Evolutionary conservation across 192 early-diverging fungal species (phyloP).

Genomic region (Podochytrium sp.): DNA sequence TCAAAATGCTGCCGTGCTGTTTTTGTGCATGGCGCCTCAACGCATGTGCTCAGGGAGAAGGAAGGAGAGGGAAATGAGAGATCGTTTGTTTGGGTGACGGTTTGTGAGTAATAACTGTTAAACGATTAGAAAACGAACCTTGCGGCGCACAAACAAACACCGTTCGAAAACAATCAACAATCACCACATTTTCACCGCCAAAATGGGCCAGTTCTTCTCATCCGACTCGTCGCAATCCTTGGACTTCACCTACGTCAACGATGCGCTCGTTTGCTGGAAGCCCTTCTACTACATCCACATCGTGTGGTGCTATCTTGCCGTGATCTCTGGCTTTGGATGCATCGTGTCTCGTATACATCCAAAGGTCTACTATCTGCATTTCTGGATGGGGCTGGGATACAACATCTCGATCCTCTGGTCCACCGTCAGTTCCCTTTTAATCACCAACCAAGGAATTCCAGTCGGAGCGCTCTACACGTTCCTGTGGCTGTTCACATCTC

Average conservation of each 20-base stretch:
- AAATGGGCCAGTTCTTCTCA: too few species aligned
- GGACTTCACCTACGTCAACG: slow-evolving; percentile 9
- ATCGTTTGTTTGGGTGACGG: too few species aligned
- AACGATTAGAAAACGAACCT: too few species aligned
- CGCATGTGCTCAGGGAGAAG: too few species aligned
- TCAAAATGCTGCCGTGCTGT: too few species aligned
- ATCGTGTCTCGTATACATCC: slow-evolving; percentile 28
- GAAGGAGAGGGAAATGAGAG: too few species aligned
- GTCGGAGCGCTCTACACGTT: slow-evolving; percentile 36
- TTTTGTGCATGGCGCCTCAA: too few species aligned
- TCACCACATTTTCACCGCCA: too few species aligned
- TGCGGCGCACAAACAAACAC: too few species aligned
- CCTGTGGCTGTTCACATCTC: slow-evolving; percentile 27
- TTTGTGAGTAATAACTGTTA: too few species aligned
- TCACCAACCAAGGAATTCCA: slow-evolving; percentile 40
- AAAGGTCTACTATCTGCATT: slow-evolving; percentile 21
- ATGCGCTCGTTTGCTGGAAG: slow-evolving; percentile 18
- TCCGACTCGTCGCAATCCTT: too few species aligned
- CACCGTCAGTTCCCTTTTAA: slow-evolving; percentile 33
- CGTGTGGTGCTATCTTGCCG: slow-evolving; percentile 13
- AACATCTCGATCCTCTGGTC: slow-evolving; percentile 35
- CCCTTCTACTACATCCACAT: slow-evolving; percentile 13
- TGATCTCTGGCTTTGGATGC: slow-evolving; percentile 28
- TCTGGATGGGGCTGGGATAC: slow-evolving; percentile 39
- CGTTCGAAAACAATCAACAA: too few species aligned